Conservation (phyloP, 2,329 filamentous ascomycete species). For the Dissoconium aciculare region DNA sequence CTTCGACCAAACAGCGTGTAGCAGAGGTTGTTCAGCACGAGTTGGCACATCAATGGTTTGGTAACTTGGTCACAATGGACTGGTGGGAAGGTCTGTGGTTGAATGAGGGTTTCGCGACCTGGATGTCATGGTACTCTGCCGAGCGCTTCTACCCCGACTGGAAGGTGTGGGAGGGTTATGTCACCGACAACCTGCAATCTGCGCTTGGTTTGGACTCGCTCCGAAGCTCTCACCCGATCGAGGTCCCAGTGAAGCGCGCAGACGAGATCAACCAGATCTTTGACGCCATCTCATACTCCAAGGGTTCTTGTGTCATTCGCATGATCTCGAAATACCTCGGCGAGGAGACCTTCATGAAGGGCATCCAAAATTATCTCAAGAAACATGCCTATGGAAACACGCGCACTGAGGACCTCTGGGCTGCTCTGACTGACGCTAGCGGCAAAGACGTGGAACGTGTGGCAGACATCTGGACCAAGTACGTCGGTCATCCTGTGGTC, state of each 20-base stretch:
- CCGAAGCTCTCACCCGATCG: constrained; percentile 88
- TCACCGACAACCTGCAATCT: constrained; percentile 80
- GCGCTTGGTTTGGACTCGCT: constrained; percentile 79
- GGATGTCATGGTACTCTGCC: constrained; percentile 90
- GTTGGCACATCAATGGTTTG: constrained; percentile 95
- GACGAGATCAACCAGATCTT: constrained; percentile 98
- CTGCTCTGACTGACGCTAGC: constrained; percentile 70
- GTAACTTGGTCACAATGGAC: constrained; percentile 94
- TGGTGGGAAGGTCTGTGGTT: constrained; percentile 98
- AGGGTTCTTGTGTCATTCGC: constrained; percentile 85
- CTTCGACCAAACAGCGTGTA: constrained; percentile 78
- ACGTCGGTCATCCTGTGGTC: constrained; percentile 84
- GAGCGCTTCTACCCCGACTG: constrained; percentile 94
- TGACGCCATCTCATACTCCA: constrained; percentile 92
- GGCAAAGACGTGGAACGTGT: constrained; percentile 81
- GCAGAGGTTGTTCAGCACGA: constrained; percentile 96
- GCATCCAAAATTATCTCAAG: constrained; percentile 78
- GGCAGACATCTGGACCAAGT: constrained; percentile 95
- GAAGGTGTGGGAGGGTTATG: constrained; percentile 95
- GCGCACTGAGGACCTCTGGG: constrained; percentile 79
- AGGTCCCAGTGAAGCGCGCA: constrained; percentile 86
- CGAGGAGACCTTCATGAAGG: constrained; percentile 84
- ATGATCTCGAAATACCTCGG: constrained; percentile 96
- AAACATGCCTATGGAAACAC: constrained; percentile 97
- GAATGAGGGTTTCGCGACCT: constrained; percentile 83